phyloP scores from a whole-genome alignment of 441 rosid genomes.

The Hura crepitans region DNA sequence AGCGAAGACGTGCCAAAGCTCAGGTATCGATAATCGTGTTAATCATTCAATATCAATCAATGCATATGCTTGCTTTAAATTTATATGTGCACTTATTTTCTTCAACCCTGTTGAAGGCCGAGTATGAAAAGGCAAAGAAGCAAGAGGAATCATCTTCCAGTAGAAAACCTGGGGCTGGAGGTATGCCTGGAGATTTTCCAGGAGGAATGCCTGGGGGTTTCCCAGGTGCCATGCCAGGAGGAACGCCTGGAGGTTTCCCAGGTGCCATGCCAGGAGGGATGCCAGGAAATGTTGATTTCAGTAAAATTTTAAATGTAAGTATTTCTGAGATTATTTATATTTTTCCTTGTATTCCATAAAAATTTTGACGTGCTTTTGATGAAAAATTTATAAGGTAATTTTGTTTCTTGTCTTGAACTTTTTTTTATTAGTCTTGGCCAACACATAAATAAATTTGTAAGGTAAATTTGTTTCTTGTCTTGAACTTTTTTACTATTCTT shows the following conservation, averaged over 20 bases:
- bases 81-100: background rate
- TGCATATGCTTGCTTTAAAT: conserved; percentile 9
- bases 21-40: conserved; percentile 43
- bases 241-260: conserved; percentile 40
- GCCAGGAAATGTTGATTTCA: conserved; percentile 87
- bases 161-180: conserved; percentile 51
- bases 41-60: conserved; percentile 1
- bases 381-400: background rate
- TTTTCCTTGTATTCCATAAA: background rate
- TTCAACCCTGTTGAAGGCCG: conserved; percentile 51
- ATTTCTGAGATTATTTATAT: background rate
- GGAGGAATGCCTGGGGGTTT: conserved; percentile 43
- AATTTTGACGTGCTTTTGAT: background rate
- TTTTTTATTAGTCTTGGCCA: background rate
- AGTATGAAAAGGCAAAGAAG: conserved; percentile 87
- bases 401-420: background rate
- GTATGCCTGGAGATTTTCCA: conserved; percentile 54
- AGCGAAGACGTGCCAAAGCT: conserved; percentile 79
- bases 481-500: too few species aligned
- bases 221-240: conserved; percentile 42
- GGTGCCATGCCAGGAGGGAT: conserved; percentile 52
- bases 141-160: conserved; percentile 84
- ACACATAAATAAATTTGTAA: background rate
- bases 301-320: conserved; percentile 83
- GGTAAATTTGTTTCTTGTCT: background rate